Evolutionary conservation across 2,329 filamentous ascomycete genomes (phyloP).

Genomic region (Calonectria ilicicola): DNA sequence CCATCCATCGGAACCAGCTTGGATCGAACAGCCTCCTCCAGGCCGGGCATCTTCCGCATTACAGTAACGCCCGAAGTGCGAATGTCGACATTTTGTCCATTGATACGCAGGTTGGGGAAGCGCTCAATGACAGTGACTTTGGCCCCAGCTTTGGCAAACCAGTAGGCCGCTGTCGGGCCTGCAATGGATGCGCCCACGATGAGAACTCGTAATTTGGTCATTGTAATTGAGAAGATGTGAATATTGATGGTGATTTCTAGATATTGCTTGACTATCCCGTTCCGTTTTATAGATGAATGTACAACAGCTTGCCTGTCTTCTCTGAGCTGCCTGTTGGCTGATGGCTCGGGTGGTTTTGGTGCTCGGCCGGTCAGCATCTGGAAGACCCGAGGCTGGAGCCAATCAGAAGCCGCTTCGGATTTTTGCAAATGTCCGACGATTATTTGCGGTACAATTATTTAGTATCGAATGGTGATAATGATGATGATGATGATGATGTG

Average conservation of each 20-base stretch:
- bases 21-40: constrained; percentile 50
- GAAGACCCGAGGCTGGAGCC: constrained; percentile 9
- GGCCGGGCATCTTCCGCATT: constrained; percentile 53
- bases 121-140: constrained; percentile 55
- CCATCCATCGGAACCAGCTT: constrained; percentile 52
- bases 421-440: not conserved
- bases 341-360: constrained; percentile 1
- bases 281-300: not conserved
- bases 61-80: constrained; percentile 51
- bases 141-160: constrained; percentile 44
- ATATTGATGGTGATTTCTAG: no score
- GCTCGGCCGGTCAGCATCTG: not conserved
- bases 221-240: not conserved
- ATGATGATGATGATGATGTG: not conserved
- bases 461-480: no score
- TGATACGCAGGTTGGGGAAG: constrained; percentile 47
- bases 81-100: constrained; percentile 53
- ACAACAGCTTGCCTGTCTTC: no score
- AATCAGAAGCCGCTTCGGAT: constrained; percentile 4
- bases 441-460: not conserved
- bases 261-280: no score
- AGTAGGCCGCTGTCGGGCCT: constrained; percentile 46
- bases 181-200: constrained; percentile 48
- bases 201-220: constrained; percentile 40
- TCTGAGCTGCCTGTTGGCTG: not conserved